Percentiles rank a stretch among this genome's conserved stretches.
Conservation (phyloP, 177 flowering plant genomes). For the Tripterygium wilfordii region DNA sequence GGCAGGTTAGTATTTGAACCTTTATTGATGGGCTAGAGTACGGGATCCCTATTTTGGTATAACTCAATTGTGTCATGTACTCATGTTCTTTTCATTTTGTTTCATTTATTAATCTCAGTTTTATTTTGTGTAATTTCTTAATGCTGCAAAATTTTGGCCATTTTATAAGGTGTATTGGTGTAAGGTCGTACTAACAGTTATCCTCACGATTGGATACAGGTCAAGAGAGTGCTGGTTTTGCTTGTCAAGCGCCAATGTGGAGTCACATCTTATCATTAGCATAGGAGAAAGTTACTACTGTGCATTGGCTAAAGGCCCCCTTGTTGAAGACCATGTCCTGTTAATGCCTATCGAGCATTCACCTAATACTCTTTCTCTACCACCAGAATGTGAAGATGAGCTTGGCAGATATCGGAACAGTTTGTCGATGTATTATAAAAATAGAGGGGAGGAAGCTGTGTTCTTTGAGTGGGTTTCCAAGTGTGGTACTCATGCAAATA, state of each 20-base stretch:
- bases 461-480: constrained; percentile 82
- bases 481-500: constrained; percentile 81
- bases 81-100: neutral
- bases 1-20: constrained; percentile 45
- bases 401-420: constrained; percentile 52
- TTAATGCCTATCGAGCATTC: constrained; percentile 81
- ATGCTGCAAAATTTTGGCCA: neutral
- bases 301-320: constrained; percentile 89
- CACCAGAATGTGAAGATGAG: constrained; percentile 53
- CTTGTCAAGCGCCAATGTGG: constrained; percentile 81
- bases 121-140: neutral
- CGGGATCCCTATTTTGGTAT: neutral
- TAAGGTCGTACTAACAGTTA: neutral
- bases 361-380: constrained; percentile 52
- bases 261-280: constrained; percentile 78
- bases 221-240: constrained; percentile 97
- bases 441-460: constrained; percentile 60
- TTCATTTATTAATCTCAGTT: neutral
- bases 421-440: constrained; percentile 54
- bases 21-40: neutral
- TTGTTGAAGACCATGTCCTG: constrained; percentile 73
- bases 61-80: neutral
- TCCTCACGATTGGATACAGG: constrained; percentile 35
- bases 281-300: constrained; percentile 77
- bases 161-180: neutral